Conservation (phyloP, 2,329 filamentous ascomycete species). For the Nannizziopsis barbatae region DNA sequence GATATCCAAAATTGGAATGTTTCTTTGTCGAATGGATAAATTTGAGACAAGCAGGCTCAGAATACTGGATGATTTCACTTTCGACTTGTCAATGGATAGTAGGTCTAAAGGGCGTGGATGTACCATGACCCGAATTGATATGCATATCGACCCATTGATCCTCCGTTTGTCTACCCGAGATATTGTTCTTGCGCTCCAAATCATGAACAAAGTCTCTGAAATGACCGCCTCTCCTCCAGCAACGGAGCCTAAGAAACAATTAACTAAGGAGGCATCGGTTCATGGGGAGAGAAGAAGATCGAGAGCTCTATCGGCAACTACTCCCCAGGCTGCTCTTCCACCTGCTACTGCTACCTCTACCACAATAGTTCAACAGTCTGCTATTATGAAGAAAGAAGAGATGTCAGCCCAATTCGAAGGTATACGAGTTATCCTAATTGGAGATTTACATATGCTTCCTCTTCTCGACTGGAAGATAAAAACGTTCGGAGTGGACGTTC, state of each 20-base stretch:
- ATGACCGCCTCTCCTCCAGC: constrained; percentile 50
- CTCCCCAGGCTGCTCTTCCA: background rate
- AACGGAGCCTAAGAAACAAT: constrained; percentile 19
- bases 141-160: constrained; percentile 84
- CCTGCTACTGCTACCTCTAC: constrained; percentile 1
- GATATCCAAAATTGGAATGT: constrained; percentile 93
- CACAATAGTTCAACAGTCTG: constrained; percentile 32
- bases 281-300: constrained; percentile 4
- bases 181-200: constrained; percentile 87
- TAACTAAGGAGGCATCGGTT: background rate
- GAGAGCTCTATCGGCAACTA: constrained; percentile 3
- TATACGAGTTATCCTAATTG: constrained; percentile 83
- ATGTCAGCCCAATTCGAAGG: constrained; percentile 79
- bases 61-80: constrained; percentile 92
- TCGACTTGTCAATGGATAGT: constrained; percentile 78
- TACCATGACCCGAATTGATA: constrained; percentile 62
- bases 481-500: constrained; percentile 69
- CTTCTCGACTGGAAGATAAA: constrained; percentile 91
- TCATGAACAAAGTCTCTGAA: constrained; percentile 80
- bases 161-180: constrained; percentile 83
- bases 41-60: constrained; percentile 83
- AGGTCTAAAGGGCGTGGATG: constrained; percentile 48
- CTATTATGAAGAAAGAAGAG: constrained; percentile 59
- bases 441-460: constrained; percentile 88
- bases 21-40: constrained; percentile 93